Evolutionary conservation across 345 rosid species (phyloP), one percentile per base, ranked within the genome.

Genomic region (Salix arbutifolia): DNA sequence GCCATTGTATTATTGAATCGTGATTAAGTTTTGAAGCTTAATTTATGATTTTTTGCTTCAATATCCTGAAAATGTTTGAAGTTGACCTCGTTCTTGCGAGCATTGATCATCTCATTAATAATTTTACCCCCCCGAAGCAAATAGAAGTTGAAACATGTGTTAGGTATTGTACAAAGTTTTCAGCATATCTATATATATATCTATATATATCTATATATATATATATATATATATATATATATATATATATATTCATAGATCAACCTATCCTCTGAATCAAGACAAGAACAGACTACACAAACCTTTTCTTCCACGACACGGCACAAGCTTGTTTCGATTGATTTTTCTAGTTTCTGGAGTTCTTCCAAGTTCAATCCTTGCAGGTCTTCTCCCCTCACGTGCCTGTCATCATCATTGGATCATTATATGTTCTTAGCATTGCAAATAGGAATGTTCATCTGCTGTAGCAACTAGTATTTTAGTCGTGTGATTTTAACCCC

Each of bases 341-440:
- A 46, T 28, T 67, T 77, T 70, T 84, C 87, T 23, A 84, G 67
- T 23, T 72, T 46, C 0, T 67, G 69, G 6, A 82, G 18, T 66
- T 82, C 81, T 30, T 77, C 83, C 0, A 84, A 7, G 75, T 8
- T 74, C 76, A 84, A 64, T 17, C 71, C 83, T 67, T 82, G 83
- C 6, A 84, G 83, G 40, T 79, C 84, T 72, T 84, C 83, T 42
- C 87, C 87, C 28, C 66, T 84, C 74, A 82, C 23, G 14, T 82
- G 81, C 72, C 85, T 84, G 78, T 60, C 25, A 33, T 18, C 2
- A 26, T 21, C n/a, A n/a, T n/a, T 26, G 8, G 26, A 56, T 67
- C 12, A 12, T 30, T 30, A 4, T 9, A 37, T 58, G 35, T 72
- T n/a, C 48, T 67, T 40, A 58, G 4, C 9, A 72, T 10, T 58